A percentile compares a stretch with the other conserved stretches of the same genome.
Conservation (phyloP, 2,329 filamentous ascomycete genomes). For the Drechslera avenae region DNA sequence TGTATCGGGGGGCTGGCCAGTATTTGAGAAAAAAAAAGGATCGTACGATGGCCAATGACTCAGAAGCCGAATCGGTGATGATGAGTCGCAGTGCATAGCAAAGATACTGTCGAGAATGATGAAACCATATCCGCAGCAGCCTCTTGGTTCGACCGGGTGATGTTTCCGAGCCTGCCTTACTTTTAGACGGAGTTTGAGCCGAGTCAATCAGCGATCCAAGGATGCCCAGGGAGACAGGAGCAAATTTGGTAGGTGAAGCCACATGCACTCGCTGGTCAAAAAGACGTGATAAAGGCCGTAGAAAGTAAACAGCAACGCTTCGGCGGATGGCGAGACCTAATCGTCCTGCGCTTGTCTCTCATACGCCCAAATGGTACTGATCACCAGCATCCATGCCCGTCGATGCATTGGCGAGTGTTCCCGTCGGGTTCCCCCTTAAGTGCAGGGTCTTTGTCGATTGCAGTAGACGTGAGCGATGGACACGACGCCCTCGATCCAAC, state of each 20-base stretch:
- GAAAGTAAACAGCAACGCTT: neutral
- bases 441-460: constrained; percentile 16
- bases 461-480: constrained; percentile 23
- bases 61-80: constrained; percentile 1
- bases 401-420: constrained; percentile 7
- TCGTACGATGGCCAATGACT: neutral
- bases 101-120: neutral
- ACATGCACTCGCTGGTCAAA: neutral
- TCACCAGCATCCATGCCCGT: constrained; percentile 12
- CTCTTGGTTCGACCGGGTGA: constrained; percentile 8
- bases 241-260: neutral
- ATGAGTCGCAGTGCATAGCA: neutral
- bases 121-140: neutral
- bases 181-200: neutral
- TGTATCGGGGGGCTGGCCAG: too few relatives aligned
- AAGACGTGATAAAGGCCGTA: too few relatives aligned
- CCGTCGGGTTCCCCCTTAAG: neutral
- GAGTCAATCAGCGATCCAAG: neutral
- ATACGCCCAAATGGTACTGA: constrained; percentile 14
- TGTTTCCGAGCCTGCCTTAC: neutral
- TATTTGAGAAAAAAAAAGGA: neutral
- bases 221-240: neutral
- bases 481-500: constrained; percentile 23
- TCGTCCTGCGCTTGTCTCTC: neutral
- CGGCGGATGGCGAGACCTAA: neutral